A percentile compares a stretch with the other conserved stretches of the same genome.
These are phyloP conservation scores for Xylaria sp. DNA, from an alignment of 2,329 filamentous ascomycete genomes.

Conservation along the genomic window DNA sequence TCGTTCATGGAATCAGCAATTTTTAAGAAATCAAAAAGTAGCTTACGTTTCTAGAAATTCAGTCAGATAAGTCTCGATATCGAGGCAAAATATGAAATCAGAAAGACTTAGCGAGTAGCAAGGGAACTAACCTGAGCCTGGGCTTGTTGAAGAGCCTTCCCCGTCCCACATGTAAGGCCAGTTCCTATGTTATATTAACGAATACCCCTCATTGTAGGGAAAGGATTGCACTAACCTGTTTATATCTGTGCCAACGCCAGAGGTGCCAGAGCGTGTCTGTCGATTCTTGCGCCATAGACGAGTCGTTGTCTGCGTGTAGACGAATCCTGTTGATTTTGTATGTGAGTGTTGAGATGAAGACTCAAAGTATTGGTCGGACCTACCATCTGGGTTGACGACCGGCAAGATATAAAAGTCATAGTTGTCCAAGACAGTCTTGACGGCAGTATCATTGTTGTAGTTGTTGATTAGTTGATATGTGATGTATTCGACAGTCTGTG, in stretches of 20 bases:
- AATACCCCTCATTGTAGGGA: too few species aligned
- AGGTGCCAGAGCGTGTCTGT: slow-evolving; percentile 51
- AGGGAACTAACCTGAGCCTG: slow-evolving; percentile 51
- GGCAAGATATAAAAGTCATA: slow-evolving; percentile 70
- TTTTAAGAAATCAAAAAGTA: too few species aligned
- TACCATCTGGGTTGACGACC: slow-evolving; percentile 63
- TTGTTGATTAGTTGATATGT: slow-evolving; percentile 58
- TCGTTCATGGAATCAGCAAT: too few species aligned
- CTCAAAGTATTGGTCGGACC: slow-evolving; percentile 17
- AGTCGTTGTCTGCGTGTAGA: slow-evolving; percentile 61
- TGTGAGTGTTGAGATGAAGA: slow-evolving; percentile 12
- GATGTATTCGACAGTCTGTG: slow-evolving; percentile 58
- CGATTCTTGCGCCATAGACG: slow-evolving; percentile 66
- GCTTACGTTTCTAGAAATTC: slow-evolving; percentile 42
- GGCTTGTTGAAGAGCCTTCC: slow-evolving; percentile 56
- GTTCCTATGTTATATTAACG: too few species aligned
- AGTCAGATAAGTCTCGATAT: slow-evolving; percentile 27
- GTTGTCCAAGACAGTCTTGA: slow-evolving; percentile 60
- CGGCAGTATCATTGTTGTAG: slow-evolving; percentile 53
- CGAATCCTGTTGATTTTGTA: slow-evolving; percentile 53
- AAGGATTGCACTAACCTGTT: too few species aligned
- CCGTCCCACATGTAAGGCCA: slow-evolving; percentile 61
- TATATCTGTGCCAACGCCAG: slow-evolving; percentile 60
- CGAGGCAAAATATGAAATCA: background rate
- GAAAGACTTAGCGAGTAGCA: background rate